Evolutionary conservation across 2,329 filamentous ascomycete species (phyloP), one percentile per base, ranked within the genome.

Genomic region (Lachnellula subtilissima): DNA sequence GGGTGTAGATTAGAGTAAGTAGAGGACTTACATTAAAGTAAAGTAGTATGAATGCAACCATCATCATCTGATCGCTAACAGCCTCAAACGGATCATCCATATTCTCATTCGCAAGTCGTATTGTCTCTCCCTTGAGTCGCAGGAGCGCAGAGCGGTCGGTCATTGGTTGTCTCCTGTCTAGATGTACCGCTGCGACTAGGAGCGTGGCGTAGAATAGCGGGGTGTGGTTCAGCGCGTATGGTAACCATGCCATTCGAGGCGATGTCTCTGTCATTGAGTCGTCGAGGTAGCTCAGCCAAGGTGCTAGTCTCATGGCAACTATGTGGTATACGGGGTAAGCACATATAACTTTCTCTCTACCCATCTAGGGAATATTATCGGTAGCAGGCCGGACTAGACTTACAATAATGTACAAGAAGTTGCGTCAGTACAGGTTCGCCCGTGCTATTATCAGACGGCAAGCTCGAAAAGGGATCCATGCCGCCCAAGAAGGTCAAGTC

Each of bases 171-270:
- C 48, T 48, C 8, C 64, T 19, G 19, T 56, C 14, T 64, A 49
- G 3, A 52, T 61, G 63, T 17, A 65, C 60, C 11, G 59, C 64
- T 9, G 64, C 48, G 9, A 56, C 52, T 9, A 65, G 50, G 4
- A 66, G 45, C 0, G 61, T 63, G 19, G 63, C 64, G 32, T 62
- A 56, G 19, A 63, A 65, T 19, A 66, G 55, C 1, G 64, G 50
- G 11, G 56, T 54, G 42, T 66, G 60, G 4, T 61, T 42, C 17
- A 61, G 19, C 1, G 19, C 19, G 19, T 19, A 19, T 19, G 19
- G 19, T 19, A 60, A 25, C 59, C 61, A 58, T 23, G 62, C 55
- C n/a, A 53, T 28, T 49, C 53, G 54, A 3, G 55, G 55, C 4
- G 47, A 28, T 40, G 40, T 42, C 14, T 40, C 23, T 4, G 45